Percentiles rank a stretch among this genome's conserved stretches.
Conservation (phyloP, 1,284 basidiomycete species). For the Rhodotorula sp. region DNA sequence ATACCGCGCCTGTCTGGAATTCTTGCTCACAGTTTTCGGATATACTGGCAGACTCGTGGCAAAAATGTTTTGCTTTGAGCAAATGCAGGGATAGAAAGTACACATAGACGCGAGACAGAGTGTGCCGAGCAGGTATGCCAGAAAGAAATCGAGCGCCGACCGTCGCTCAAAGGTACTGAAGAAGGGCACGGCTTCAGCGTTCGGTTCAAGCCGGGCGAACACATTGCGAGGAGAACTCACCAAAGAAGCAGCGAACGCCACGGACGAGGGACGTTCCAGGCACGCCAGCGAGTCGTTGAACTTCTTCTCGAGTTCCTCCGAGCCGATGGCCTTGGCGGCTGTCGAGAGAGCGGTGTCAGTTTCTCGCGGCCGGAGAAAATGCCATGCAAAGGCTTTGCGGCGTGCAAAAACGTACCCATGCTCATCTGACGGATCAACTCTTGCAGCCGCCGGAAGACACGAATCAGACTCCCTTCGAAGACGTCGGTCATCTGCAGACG, state of each 20-base stretch:
- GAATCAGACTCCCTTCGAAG: constrained; percentile 92
- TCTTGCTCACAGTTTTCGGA: too few species aligned
- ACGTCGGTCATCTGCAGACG: constrained; percentile 77
- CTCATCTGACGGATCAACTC: constrained; percentile 96
- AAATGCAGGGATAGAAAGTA: too few species aligned
- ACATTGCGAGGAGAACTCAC: neutral
- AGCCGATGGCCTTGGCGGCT: constrained; percentile 91
- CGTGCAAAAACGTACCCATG: constrained; percentile 54
- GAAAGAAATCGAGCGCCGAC: neutral
- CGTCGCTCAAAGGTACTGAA: neutral
- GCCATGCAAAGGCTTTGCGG: too few species aligned
- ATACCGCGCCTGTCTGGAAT: too few species aligned
- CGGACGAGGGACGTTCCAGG: constrained; percentile 86
- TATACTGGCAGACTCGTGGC: too few species aligned
- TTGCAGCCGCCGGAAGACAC: constrained; percentile 88
- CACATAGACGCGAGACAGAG: too few species aligned
- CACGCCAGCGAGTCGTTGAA: constrained; percentile 83
- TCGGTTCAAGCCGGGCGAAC: neutral
- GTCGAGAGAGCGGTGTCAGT: neutral
- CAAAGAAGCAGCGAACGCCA: constrained; percentile 64
- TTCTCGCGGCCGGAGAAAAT: neutral
- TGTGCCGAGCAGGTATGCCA: neutral
- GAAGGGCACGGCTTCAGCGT: neutral
- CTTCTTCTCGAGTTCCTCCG: constrained; percentile 85
- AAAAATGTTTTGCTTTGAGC: too few species aligned